Conservation (phyloP, 2,329 filamentous ascomycete genomes). For the Cercospora sp. region DNA sequence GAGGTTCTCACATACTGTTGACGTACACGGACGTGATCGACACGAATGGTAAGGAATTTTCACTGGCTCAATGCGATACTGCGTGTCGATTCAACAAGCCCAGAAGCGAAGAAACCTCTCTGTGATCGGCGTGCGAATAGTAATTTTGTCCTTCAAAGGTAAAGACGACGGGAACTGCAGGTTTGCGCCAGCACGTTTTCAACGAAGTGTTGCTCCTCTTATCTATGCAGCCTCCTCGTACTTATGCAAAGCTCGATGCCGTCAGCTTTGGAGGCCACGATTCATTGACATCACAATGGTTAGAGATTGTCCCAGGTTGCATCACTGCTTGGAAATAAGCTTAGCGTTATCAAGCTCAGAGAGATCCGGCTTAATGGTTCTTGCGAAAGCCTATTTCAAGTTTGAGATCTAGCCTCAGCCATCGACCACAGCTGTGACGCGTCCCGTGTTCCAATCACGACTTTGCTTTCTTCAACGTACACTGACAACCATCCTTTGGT, state of each 20-base stretch:
- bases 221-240: not conserved
- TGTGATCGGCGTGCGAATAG: not conserved
- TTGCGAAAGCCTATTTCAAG: conserved; percentile 4
- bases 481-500: not conserved
- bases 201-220: not conserved
- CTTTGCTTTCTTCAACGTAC: not conserved
- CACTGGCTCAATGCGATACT: not conserved
- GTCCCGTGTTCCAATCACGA: not conserved
- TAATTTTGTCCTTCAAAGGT: not conserved
- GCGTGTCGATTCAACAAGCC: not conserved
- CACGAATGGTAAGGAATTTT: not conserved
- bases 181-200: not conserved
- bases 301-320: not conserved
- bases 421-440: not conserved
- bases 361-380: not conserved
- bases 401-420: not conserved
- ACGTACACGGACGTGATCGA: not conserved
- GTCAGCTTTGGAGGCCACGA: not conserved
- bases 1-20: not conserved
- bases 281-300: not conserved
- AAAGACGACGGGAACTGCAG: not conserved
- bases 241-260: not conserved
- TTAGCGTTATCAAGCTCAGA: not conserved
- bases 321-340: not conserved
- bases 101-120: not conserved